Evolutionary conservation across 345 rosid species (phyloP).

Genomic region (Clarkia xantiana): DNA sequence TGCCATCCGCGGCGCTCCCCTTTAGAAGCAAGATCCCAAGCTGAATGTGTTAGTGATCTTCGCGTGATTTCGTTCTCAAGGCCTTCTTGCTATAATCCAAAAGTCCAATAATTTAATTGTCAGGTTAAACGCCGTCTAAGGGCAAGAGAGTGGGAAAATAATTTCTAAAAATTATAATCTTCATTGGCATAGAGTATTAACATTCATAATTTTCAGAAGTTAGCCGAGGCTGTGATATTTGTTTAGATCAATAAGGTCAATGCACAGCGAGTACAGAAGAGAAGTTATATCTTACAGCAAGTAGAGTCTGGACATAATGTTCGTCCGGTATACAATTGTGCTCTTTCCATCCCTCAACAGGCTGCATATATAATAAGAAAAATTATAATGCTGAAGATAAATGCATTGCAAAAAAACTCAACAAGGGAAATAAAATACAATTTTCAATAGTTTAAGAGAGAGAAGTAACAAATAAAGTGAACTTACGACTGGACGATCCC

Average conservation of each 20-base stretch:
- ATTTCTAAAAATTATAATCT: neutral
- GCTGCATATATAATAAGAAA: conserved; percentile 35
- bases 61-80: conserved; percentile 63
- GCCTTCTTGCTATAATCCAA: conserved; percentile 49
- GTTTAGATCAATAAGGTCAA: too few species aligned
- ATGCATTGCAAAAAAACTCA: too few species aligned
- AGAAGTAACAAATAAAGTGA: neutral
- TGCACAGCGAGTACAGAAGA: neutral
- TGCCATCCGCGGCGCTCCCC: conserved; percentile 88
- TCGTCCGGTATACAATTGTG: conserved; percentile 97
- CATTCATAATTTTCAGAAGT: too few species aligned
- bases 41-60: conserved; percentile 67
- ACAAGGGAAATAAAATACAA: neutral
- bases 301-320: conserved; percentile 85
- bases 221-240: too few species aligned
- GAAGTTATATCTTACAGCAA: conserved; percentile 52
- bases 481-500: conserved; percentile 71
- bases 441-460: neutral
- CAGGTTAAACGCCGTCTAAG: neutral
- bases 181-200: neutral
- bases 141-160: neutral
- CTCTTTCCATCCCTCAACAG: conserved; percentile 62
- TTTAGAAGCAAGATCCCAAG: conserved; percentile 74
- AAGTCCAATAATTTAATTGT: neutral
- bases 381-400: neutral